Base-by-base conservation (phyloP, 495 filamentous ascomycete genomes). In the Hypoxylon intermedium region DNA sequence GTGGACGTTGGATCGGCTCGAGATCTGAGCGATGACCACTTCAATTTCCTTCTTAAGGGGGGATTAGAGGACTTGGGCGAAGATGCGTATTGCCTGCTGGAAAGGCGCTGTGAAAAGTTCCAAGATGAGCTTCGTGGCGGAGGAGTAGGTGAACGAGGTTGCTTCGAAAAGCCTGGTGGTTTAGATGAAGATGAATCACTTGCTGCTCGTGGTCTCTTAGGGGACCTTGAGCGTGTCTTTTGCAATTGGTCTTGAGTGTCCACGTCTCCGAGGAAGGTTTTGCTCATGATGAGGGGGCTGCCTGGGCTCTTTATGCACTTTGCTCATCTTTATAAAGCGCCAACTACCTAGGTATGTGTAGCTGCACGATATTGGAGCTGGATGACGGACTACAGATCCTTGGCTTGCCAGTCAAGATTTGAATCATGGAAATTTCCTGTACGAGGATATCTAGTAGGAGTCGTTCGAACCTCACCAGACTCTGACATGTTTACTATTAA, bases 291-390 rank as follows among this genome's bases (percentile, higher is more conserved):
- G 28, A 45, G 51, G 40, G 40, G 43, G 24, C n/a, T 15, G 11
- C 12, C 16, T 20, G 19, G 7, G 20, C 51, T 49, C 61, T 68
- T 70, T 68, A 70, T 70, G 58, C 61, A 51, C 20, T 12, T 43
- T 42, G 24, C 9, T 43, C 43, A 50, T 44, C 18, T 36, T 53
- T 53, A 34, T 26, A 23, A 37, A 16, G 23, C 24, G 23, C 23
- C 23, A 42, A 31, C 18, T 47, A n/a, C 24, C 24, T 7, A 26
- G 7, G 4, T 7, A 51, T 41, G 42, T 48, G 44, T 61, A 53
- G n/a, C 42, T 11, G 4, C 41, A 38, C 3, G 7, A 37, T 44
- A 6, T 21, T 5, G 16, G 23, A 21, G 6, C n/a, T 26, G 3
- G 11, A 9, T 9, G 21, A 13, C 16, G 19, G 20, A 26, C 26